Evolutionary conservation across 2,329 filamentous ascomycete genomes (phyloP).

Genomic region (Talaromyces marneffei): DNA sequence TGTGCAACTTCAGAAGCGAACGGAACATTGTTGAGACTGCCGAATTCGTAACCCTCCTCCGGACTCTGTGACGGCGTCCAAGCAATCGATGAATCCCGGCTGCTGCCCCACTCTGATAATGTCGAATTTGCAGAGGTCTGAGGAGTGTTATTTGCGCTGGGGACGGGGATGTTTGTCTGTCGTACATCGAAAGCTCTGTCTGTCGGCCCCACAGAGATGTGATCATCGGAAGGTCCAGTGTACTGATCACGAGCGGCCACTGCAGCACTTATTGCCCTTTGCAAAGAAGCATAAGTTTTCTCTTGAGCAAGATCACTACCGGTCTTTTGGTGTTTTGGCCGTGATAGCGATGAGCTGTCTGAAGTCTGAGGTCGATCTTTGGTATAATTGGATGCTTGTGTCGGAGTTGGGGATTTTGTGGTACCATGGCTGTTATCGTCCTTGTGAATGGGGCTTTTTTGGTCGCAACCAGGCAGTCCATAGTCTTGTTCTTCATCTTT

Average conservation of each 20-base stretch:
- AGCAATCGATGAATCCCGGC: constrained; percentile 23
- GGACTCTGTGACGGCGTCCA: constrained; percentile 26
- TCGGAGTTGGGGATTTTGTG: constrained; percentile 21
- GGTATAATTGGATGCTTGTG: constrained; percentile 16
- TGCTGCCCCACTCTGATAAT: constrained; percentile 26
- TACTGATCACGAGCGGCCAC: constrained; percentile 35
- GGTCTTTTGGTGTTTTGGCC: constrained; percentile 31
- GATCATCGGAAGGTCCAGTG: constrained; percentile 18
- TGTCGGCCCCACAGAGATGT: constrained; percentile 18
- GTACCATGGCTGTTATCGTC: constrained; percentile 6
- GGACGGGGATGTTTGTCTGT: constrained; percentile 23
- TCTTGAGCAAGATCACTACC: constrained; percentile 36
- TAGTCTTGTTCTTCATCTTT: constrained; percentile 24
- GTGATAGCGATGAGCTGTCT: constrained; percentile 15
- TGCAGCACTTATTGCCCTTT: constrained; percentile 39
- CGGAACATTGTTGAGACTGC: constrained; percentile 18
- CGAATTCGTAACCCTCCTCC: constrained; percentile 22
- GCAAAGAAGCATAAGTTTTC: constrained; percentile 40
- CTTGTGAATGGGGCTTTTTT: constrained; percentile 5
- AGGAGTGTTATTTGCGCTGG: constrained; percentile 13
- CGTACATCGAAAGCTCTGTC: constrained; percentile 28
- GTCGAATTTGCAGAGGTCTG: constrained; percentile 20
- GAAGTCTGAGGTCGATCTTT: constrained; percentile 12
- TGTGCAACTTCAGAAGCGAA: constrained; percentile 21
- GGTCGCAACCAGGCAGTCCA: constrained; percentile 1